Base-by-base conservation (phyloP, 1,139 yeast genomes). In the Taiozyma sp. region DNA sequence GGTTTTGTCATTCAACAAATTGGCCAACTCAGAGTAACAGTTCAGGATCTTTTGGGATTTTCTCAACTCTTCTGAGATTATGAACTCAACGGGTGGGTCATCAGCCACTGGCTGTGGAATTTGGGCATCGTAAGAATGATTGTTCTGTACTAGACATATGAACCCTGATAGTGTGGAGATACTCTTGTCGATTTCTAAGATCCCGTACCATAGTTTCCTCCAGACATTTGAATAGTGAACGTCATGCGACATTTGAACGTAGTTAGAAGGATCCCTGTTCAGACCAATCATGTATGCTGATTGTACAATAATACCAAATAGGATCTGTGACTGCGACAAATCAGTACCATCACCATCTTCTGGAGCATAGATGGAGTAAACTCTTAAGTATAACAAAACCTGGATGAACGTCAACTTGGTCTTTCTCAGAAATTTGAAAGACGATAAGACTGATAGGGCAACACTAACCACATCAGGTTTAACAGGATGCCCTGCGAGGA, bases 291-390 rank as follows among this genome's bases (percentile, higher is more conserved):
- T 65, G 47, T 70, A 62, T 12, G 71, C 70, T 61, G 75, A 68
- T 51, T 72, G 76, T 13, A 72, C 63, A 12, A 75, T 57, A 32
- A 72, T 58, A 2, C 72, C 64, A 24, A 70, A 55, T 4, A 75
- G 61, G 4, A 75, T 63, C 13, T 71, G 65, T 0, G 73, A 65
- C 47, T 76, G 81, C 3, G 68, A 60, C 12, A 69, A 61, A 48
- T 73, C 77, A 14, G 55, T 51, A n/a, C 69, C 67, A 51, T 78
- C 81, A 44, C 73, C 75, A 56, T 74, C 74, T 54, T 78, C 82
- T 12, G 79, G 79, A 0, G 79, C 69, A 57, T 67, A 66, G n/a
- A 60, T 55, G 48, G 66, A 68, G 55, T 78, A 78, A 4, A 73
- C 51, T 50, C 74, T 67, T 13, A 76, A 59, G 22, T 67, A 65